Evolutionary conservation across 208 protist species (phyloP).

Genomic region (Crithidia thermophila): DNA sequence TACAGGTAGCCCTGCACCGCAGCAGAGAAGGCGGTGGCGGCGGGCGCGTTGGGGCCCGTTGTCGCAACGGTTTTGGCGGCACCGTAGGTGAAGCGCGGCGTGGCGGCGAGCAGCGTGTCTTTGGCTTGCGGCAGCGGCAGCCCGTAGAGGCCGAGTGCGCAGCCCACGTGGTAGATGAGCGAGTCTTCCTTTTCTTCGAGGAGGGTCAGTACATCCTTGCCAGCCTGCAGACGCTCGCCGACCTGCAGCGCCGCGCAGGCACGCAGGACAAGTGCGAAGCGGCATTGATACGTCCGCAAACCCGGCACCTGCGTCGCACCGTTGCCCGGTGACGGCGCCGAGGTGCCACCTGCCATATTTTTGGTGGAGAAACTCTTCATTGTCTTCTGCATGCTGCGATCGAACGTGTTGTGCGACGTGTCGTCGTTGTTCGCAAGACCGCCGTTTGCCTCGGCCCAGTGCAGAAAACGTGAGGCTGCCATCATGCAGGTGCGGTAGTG

Average conservation of each 20-base stretch:
- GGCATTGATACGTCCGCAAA: constrained; percentile 17
- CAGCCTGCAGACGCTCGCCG: constrained; percentile 57
- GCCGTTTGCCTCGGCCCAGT: constrained; percentile 2
- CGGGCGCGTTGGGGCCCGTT: neutral
- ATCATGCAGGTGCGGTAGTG: constrained; percentile 71
- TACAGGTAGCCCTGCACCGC: constrained; percentile 35
- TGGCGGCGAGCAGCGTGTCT: constrained; percentile 38
- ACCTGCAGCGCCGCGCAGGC: constrained; percentile 56
- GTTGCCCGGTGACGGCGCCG: neutral
- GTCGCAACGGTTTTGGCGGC: neutral
- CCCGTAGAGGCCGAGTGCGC: constrained; percentile 55
- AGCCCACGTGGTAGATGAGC: constrained; percentile 43
- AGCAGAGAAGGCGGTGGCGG: neutral
- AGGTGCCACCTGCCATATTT: neutral
- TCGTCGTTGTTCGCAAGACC: neutral
- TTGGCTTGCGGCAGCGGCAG: constrained; percentile 50
- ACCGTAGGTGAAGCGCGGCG: constrained; percentile 5
- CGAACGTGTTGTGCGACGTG: neutral
- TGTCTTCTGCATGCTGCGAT: neutral
- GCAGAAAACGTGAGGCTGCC: constrained; percentile 42
- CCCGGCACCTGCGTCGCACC: constrained; percentile 9
- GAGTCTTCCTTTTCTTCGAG: constrained; percentile 33
- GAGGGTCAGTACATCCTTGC: constrained; percentile 48
- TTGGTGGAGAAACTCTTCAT: neutral
- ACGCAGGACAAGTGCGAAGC: constrained; percentile 49